These are phyloP conservation scores for Fusarium odoratissimum DNA, from an alignment of 2,329 filamentous ascomycete species.

Conservation along the genomic window DNA sequence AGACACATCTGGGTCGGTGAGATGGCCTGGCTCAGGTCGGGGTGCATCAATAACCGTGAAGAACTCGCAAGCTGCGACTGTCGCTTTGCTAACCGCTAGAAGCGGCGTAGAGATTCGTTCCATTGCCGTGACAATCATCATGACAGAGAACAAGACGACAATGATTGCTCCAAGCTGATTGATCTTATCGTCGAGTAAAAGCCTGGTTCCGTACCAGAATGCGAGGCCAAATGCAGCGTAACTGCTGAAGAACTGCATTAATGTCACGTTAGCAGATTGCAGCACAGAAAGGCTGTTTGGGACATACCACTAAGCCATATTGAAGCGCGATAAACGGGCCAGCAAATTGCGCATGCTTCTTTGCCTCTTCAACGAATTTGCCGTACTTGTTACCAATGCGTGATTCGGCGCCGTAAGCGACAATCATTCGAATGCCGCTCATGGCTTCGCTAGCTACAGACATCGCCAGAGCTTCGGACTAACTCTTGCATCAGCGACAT, in stretches of 20 bases:
- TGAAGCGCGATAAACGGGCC: slow-evolving; percentile 42
- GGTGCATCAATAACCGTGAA: slow-evolving; percentile 10
- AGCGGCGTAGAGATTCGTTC: background rate
- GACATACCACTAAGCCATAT: slow-evolving; percentile 30
- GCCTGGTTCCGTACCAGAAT: slow-evolving; percentile 21
- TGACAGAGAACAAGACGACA: slow-evolving; percentile 5
- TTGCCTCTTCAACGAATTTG: slow-evolving; percentile 51
- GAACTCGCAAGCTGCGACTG: slow-evolving; percentile 5
- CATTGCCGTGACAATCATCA: slow-evolving; percentile 3
- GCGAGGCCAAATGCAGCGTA: slow-evolving; percentile 10
- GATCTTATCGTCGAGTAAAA: background rate
- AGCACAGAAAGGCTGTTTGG: background rate
- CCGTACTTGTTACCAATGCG: slow-evolving; percentile 52
- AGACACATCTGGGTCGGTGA: background rate
- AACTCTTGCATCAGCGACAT: background rate
- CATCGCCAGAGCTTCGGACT: slow-evolving; percentile 45
- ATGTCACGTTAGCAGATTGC: background rate
- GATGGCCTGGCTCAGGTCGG: background rate
- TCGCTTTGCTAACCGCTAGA: slow-evolving; percentile 1
- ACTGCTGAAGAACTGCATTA: slow-evolving; percentile 10
- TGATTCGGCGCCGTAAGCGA: slow-evolving; percentile 55
- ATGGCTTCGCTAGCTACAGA: slow-evolving; percentile 56
- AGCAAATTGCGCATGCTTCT: slow-evolving; percentile 44
- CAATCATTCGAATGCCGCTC: slow-evolving; percentile 56
- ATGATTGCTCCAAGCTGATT: background rate